phyloP scores from a whole-genome alignment of 129 eudicot species.

The Chrysanthemum makinoi region DNA sequence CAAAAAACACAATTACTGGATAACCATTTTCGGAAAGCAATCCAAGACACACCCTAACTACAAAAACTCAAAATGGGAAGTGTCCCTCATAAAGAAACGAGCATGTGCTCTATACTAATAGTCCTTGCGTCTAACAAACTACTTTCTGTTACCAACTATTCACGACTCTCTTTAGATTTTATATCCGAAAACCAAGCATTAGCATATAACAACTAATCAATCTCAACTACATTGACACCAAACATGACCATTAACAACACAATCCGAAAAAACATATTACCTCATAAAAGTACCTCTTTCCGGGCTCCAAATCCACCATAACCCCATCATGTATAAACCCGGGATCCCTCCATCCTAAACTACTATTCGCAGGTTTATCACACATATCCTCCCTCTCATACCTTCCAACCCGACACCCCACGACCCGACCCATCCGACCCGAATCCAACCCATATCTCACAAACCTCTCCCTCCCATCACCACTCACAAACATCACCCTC shows the following conservation, averaged over 20 bases:
- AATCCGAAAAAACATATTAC: slow-evolving; percentile 33
- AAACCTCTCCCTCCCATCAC: slow-evolving; percentile 56
- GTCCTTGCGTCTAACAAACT: slow-evolving; percentile 17
- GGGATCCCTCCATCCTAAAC: slow-evolving; percentile 97
- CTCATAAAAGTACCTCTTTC: slow-evolving; percentile 77
- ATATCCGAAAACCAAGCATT: not conserved
- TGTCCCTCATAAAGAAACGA: not conserved
- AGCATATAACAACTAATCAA: not conserved
- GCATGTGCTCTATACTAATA: not conserved
- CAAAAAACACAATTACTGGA: too few relatives aligned
- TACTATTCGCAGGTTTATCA: slow-evolving; percentile 77
- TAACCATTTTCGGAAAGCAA: not conserved
- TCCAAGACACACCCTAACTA: not conserved
- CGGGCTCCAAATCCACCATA: slow-evolving; percentile 55
- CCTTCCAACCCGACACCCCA: slow-evolving; percentile 45
- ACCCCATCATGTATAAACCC: slow-evolving; percentile 85
- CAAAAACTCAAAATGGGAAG: too few relatives aligned
- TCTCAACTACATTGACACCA: not conserved
- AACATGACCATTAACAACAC: not conserved
- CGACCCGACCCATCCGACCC: slow-evolving; percentile 43
- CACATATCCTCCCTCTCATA: slow-evolving; percentile 96
- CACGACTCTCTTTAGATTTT: too few relatives aligned
- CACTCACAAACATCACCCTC: slow-evolving; percentile 87
- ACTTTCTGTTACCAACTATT: not conserved
- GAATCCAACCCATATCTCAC: slow-evolving; percentile 65